A percentile compares a stretch with the other conserved stretches of the same genome.
phyloP scores from a whole-genome alignment of 2,329 filamentous ascomycete genomes.

The Sphaceloma murrayae region DNA sequence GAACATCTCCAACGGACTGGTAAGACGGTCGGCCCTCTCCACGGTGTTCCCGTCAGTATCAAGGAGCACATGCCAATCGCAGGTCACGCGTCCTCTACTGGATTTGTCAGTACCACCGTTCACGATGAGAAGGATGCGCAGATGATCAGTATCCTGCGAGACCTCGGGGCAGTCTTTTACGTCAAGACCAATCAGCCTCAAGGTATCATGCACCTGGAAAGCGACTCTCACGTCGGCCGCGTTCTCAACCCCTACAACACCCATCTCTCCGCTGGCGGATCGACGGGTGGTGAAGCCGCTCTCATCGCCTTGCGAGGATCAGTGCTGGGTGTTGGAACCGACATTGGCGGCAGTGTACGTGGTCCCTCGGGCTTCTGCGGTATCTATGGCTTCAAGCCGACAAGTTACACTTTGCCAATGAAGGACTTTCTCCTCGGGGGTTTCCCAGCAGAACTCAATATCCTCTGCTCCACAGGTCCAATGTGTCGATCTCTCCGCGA shows the following conservation, averaged over 20 bases:
- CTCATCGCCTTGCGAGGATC: constrained; percentile 42
- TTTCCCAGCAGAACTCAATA: constrained; percentile 20
- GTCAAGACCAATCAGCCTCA: constrained; percentile 44
- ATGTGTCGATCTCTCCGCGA: background rate
- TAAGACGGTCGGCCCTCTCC: constrained; percentile 48
- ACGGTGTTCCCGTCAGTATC: constrained; percentile 53
- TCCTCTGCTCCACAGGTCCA: constrained; percentile 18
- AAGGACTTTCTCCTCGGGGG: constrained; percentile 18
- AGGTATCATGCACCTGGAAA: constrained; percentile 39
- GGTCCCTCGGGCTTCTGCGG: constrained; percentile 37
- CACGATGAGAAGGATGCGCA: constrained; percentile 37
- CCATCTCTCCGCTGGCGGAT: constrained; percentile 40
- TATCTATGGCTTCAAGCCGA: constrained; percentile 34
- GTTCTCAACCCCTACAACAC: constrained; percentile 45
- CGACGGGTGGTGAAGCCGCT: constrained; percentile 46
- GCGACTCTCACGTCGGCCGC: constrained; percentile 37
- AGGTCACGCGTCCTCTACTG: constrained; percentile 31
- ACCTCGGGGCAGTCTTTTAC: constrained; percentile 42
- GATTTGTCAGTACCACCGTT: constrained; percentile 39
- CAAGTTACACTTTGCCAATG: constrained; percentile 19
- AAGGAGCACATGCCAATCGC: constrained; percentile 57
- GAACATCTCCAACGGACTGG: constrained; percentile 35
- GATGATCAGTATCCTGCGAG: constrained; percentile 36
- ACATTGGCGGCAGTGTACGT: constrained; percentile 41
- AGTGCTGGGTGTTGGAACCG: constrained; percentile 42